phyloP scores from a whole-genome alignment of 108 stramenopile genomes.

The Fragilaria radians region DNA sequence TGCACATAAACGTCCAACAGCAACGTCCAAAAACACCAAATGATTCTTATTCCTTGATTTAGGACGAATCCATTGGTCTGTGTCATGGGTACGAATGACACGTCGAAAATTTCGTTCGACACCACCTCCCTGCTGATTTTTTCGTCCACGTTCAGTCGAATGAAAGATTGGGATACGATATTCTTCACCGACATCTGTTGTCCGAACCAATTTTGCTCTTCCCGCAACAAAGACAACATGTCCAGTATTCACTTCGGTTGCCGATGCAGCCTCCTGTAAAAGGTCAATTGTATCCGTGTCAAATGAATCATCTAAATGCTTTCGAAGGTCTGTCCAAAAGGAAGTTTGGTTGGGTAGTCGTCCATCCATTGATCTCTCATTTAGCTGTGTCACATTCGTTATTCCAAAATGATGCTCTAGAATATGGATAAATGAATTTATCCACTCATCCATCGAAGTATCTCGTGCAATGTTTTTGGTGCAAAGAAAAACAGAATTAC shows the following conservation, averaged over 20 bases:
- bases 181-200: conserved; percentile 2
- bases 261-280: conserved; percentile 10
- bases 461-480: conserved; percentile 14
- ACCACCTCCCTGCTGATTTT: not conserved
- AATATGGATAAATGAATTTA: not conserved
- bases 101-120: not conserved
- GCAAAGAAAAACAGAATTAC: conserved; percentile 3
- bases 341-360: conserved; percentile 5
- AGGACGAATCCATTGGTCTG: not conserved
- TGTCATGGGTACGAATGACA: not conserved
- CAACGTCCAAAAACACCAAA: too few species aligned
- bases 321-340: not conserved
- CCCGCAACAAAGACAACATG: conserved; percentile 27
- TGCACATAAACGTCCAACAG: too few species aligned
- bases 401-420: not conserved
- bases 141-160: conserved; percentile 20
- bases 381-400: not conserved
- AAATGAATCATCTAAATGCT: not conserved
- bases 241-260: conserved; percentile 15
- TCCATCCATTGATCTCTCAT: conserved; percentile 4
- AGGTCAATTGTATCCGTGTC: conserved; percentile 3
- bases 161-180: conserved; percentile 24
- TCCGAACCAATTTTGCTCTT: conserved; percentile 3
- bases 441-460: conserved; percentile 16
- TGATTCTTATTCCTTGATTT: too few species aligned